Percentiles rank a stretch among this genome's conserved stretches.
These are phyloP conservation scores for Colletotrichum sp. DNA, from an alignment of 2,329 filamentous ascomycete species.

Conservation along the genomic window DNA sequence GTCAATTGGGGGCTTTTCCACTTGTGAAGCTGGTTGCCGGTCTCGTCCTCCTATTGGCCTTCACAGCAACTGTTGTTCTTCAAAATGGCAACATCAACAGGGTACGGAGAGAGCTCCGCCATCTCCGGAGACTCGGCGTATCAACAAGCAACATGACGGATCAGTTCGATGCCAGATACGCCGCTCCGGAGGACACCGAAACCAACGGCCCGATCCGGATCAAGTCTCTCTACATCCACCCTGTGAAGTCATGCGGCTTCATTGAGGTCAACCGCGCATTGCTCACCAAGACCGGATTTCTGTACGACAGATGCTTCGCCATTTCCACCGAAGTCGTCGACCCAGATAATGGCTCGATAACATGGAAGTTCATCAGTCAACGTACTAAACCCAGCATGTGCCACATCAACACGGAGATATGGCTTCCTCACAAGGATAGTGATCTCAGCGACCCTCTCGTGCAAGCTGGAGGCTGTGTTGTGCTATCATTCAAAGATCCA, in stretches of 20 bases:
- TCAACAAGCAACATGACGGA: constrained; percentile 28
- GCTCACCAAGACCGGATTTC: constrained; percentile 29
- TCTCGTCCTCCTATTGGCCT: background rate
- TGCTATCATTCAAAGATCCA: background rate
- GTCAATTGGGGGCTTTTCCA: accelerated
- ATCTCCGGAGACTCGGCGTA: constrained; percentile 22
- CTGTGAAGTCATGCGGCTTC: constrained; percentile 31
- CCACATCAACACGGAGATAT: constrained; percentile 20
- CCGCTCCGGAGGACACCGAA: background rate
- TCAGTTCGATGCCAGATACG: constrained; percentile 25
- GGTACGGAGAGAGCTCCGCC: background rate
- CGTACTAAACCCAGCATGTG: constrained; percentile 25
- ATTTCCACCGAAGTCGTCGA: constrained; percentile 31
- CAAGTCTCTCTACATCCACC: constrained; percentile 32
- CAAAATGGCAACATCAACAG: background rate
- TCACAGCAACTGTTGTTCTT: background rate
- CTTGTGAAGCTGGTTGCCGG: background rate
- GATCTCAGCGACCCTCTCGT: constrained; percentile 5
- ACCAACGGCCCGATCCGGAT: constrained; percentile 20
- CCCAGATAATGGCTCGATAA: constrained; percentile 13
- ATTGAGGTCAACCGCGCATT: constrained; percentile 27
- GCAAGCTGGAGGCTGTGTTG: background rate
- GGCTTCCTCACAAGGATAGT: constrained; percentile 6
- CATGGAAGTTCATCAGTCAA: constrained; percentile 32
- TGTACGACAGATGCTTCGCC: constrained; percentile 30